Evolutionary conservation across 306 rosid genomes (phyloP).

Genomic region (Gleditsia sinensis): DNA sequence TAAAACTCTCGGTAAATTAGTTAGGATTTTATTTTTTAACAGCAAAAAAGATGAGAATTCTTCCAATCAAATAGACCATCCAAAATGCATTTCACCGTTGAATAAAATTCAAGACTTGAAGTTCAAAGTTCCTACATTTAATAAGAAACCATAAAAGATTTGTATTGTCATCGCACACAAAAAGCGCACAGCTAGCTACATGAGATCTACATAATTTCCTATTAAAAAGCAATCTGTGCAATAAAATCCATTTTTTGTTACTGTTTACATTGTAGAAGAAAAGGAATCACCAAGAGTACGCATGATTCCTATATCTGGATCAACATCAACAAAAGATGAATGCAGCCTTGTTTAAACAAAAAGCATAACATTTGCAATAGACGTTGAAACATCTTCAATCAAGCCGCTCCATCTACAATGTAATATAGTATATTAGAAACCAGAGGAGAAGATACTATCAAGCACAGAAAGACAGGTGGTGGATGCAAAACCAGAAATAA

Average conservation of each 20-base stretch:
- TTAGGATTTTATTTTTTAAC: too few species aligned
- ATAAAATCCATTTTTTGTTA: conserved; percentile 35
- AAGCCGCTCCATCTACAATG: conserved; percentile 72
- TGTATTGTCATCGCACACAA: conserved; percentile 24
- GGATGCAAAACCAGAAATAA: background rate
- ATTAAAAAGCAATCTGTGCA: conserved; percentile 22
- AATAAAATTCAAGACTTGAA: background rate
- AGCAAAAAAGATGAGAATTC: background rate
- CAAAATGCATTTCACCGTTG: conserved; percentile 1
- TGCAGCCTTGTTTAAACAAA: background rate
- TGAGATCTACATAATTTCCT: conserved; percentile 38
- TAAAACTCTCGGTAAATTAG: too few species aligned
- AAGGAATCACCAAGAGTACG: conserved; percentile 11
- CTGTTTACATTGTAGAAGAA: conserved; percentile 39
- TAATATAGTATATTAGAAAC: conserved; percentile 8
- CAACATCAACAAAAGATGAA: conserved; percentile 38
- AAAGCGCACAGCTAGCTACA: conserved; percentile 34
- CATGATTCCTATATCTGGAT: conserved; percentile 31
- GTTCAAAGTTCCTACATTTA: background rate
- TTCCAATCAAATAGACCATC: too few species aligned
- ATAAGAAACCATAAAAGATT: conserved; percentile 25
- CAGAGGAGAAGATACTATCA: background rate
- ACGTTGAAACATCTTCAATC: conserved; percentile 57
- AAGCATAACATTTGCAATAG: background rate
- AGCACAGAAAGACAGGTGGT: background rate